Base-by-base conservation (phyloP, 2,329 filamentous ascomycete genomes). In the Penicillium sumatraense region DNA sequence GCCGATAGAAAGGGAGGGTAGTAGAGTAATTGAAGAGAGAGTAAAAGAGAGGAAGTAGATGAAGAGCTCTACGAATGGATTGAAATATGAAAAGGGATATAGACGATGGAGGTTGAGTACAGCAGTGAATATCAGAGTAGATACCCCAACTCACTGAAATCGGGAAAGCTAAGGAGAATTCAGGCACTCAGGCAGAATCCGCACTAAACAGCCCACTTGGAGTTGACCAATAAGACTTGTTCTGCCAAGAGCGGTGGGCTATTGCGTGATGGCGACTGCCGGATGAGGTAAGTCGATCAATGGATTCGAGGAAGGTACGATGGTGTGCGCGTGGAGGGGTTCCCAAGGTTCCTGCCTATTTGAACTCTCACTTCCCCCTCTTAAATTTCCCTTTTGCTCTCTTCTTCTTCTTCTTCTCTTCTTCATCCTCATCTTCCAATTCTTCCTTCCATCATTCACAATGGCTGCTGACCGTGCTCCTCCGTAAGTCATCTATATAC, bases 401-500 rank as follows among this genome's bases (percentile, higher is more conserved):
- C 24, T 21, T 31, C 11, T 29, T 29, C 35, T 26, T 41, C 18
- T 31, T 31, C 13, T 35, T 23, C 18, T 36, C 31, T 42, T 29
- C 20, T 21, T 31, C 16, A 29, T 29, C 35, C 18, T 35, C 16
- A 29, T 35, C 14, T 35, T 38, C 21, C 51, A 20, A 26, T 14
- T 41, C 36, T 29, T 51, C 48, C 23, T 7, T 31, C 35, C 11
- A 51, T 44, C 41, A 18, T 50, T 62, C 64, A 73, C 59, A 72
- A 79, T 79, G 76, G 72, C 75, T 61, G 64, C 71, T 57, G 70
- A 75, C 65, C 71, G 72, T 56, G 74, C 75, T 70, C 57, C 70
- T 64, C 74, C 76, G 77, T 79, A 72, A 63, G 75, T 71, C 29
- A 24, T 42, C 33, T 18, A 27, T n/a, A 24, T 26, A 33, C 5